Conservation (phyloP, 192 early-diverging fungal species). For the Linnemannia zychae region DNA sequence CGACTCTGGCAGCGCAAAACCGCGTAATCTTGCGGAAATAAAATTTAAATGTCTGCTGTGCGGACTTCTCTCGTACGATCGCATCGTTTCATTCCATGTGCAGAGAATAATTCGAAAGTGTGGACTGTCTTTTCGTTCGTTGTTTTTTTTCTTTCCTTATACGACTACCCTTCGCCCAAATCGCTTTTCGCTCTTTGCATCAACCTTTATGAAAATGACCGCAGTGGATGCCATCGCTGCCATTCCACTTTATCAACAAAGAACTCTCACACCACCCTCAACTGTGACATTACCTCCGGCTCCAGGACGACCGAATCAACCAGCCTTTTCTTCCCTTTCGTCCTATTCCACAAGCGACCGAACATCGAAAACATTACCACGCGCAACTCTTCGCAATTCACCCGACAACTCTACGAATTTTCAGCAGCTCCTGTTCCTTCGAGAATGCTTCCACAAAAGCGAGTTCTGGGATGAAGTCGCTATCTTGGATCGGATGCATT, state of each 20-base stretch:
- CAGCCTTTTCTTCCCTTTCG: neutral
- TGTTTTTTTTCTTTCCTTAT: conserved; percentile 10
- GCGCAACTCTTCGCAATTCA: conserved; percentile 19
- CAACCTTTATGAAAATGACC: neutral
- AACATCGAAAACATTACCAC: conserved; percentile 19
- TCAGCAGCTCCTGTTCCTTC: conserved; percentile 33
- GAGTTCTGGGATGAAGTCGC: conserved; percentile 60
- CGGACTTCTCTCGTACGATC: no score
- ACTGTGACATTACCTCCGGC: conserved; percentile 16
- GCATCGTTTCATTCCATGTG: no score
- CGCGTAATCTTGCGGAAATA: neutral
- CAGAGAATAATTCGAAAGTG: no score
- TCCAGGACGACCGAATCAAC: neutral
- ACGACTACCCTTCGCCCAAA: neutral
- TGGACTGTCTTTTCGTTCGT: no score
- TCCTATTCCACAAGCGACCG: neutral
- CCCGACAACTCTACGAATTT: conserved; percentile 26
- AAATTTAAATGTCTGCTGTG: neutral
- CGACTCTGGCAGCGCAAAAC: conserved; percentile 34
- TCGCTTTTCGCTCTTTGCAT: neutral
- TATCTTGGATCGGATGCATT: conserved; percentile 59
- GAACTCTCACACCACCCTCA: conserved; percentile 12
- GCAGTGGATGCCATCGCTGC: neutral
- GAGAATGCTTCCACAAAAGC: conserved; percentile 47
- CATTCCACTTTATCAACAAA: conserved; percentile 27